Evolutionary conservation across 148 eudicot genomes (phyloP).

Genomic region (Amaranthus palmeri): DNA sequence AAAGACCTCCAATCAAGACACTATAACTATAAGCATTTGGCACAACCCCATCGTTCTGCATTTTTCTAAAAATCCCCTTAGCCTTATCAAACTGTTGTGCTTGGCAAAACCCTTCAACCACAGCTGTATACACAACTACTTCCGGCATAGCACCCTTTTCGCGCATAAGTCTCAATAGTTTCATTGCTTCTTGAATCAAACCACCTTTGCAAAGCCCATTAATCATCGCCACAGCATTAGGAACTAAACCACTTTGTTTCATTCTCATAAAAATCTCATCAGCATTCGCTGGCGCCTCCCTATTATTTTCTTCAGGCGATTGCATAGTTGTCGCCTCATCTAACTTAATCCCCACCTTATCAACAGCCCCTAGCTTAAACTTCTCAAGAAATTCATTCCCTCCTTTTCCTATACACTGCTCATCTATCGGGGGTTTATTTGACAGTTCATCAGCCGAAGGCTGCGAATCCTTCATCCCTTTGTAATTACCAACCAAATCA

Average conservation of each 20-base stretch:
- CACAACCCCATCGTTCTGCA: slow-evolving; percentile 61
- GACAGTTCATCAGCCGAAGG: slow-evolving; percentile 30
- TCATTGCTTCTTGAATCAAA: slow-evolving; percentile 87
- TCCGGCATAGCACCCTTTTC: slow-evolving; percentile 89
- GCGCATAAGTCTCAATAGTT: slow-evolving; percentile 78
- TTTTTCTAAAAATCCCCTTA: slow-evolving; percentile 69
- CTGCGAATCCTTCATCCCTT: slow-evolving; percentile 19
- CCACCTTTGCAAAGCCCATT: slow-evolving; percentile 92
- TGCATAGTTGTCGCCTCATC: not conserved
- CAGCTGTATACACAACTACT: slow-evolving; percentile 87
- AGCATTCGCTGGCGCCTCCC: slow-evolving; percentile 49
- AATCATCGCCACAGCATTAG: slow-evolving; percentile 92
- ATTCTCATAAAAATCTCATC: slow-evolving; percentile 82
- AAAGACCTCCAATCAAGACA: slow-evolving; percentile 60
- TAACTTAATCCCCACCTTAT: slow-evolving; percentile 8
- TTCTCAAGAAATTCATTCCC: slow-evolving; percentile 56
- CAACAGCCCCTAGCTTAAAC: slow-evolving; percentile 50
- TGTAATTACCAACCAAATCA: slow-evolving; percentile 17
- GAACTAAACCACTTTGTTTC: slow-evolving; percentile 84
- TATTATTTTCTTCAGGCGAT: slow-evolving; percentile 22
- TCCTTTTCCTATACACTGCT: slow-evolving; percentile 23
- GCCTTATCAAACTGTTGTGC: slow-evolving; percentile 75
- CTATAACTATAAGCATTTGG: slow-evolving; percentile 79
- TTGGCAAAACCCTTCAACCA: slow-evolving; percentile 88
- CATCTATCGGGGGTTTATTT: slow-evolving; percentile 17